Conservation (phyloP, 2,329 filamentous ascomycete species). For the Epichloe hybrida region DNA sequence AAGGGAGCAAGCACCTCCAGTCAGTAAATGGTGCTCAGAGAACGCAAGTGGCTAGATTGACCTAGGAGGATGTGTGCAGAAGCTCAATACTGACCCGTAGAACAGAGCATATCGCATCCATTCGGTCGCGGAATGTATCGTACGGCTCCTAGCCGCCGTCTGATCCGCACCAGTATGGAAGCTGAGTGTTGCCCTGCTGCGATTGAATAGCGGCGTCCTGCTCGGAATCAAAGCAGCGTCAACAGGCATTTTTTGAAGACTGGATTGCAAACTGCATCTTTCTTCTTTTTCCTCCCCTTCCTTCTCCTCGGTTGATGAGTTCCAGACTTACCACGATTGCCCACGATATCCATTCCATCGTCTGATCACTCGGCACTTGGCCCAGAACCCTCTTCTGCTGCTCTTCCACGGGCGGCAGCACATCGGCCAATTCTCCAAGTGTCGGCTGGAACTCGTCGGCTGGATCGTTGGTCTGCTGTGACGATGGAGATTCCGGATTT, state of each 20-base stretch:
- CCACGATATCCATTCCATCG: constrained; percentile 13
- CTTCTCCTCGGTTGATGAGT: background rate
- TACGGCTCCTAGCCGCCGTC: constrained; percentile 18
- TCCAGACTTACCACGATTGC: constrained; percentile 10
- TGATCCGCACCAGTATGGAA: constrained; percentile 14
- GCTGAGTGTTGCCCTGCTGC: constrained; percentile 13
- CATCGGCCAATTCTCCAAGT: too few relatives aligned
- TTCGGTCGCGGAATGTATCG: constrained; percentile 11
- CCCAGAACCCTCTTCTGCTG: too few relatives aligned
- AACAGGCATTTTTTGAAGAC: too few relatives aligned
- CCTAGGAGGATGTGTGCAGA: background rate
- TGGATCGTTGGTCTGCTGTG: too few relatives aligned
- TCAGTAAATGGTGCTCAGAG: too few relatives aligned
- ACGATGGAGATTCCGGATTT: too few relatives aligned
- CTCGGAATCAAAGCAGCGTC: too few relatives aligned
- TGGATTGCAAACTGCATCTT: too few relatives aligned
- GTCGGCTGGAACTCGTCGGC: too few relatives aligned
- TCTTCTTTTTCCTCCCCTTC: rapidly evolving
- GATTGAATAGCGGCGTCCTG: constrained; percentile 10
- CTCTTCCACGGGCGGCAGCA: too few relatives aligned
- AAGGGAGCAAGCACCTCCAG: background rate
- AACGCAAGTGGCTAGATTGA: too few relatives aligned
- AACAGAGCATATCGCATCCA: constrained; percentile 13
- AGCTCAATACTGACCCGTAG: constrained; percentile 5
- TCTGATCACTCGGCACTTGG: constrained; percentile 10